These are phyloP conservation scores for Candida frijolesensis DNA, from an alignment of 1,139 yeast species.

Conservation along the genomic window DNA sequence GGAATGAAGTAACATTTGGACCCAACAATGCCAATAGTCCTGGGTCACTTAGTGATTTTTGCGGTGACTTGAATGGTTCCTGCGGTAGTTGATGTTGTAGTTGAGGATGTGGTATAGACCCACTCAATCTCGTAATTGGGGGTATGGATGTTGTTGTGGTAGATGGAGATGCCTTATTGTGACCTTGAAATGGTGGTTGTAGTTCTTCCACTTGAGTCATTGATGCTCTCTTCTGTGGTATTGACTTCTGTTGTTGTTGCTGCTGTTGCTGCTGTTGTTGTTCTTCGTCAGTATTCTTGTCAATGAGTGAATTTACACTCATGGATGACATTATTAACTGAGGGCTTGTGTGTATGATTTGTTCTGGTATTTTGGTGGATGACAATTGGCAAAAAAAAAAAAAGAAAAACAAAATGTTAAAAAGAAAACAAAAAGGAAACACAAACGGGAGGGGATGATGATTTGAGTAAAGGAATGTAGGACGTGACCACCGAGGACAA, in stretches of 20 bases:
- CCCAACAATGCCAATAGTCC: constrained; percentile 50
- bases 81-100: not conserved
- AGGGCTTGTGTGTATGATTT: not conserved
- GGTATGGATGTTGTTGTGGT: constrained; percentile 7
- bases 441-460: not conserved
- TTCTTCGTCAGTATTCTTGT: constrained; percentile 10
- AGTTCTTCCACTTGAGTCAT: not conserved
- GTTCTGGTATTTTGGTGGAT: not conserved
- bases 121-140: constrained; percentile 10
- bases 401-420: not conserved
- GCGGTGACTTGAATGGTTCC: constrained; percentile 9
- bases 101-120: constrained; percentile 7
- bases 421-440: not conserved
- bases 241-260: constrained; percentile 2
- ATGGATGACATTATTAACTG: constrained; percentile 14
- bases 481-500: not conserved
- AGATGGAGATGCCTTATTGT: constrained; percentile 1
- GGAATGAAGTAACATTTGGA: constrained; percentile 55
- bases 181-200: constrained; percentile 9
- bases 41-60: constrained; percentile 3
- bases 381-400: not conserved
- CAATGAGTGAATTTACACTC: constrained; percentile 20
- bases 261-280: constrained; percentile 1
- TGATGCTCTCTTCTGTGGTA: constrained; percentile 7
- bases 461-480: constrained; percentile 3